Evolutionary conservation across 2,329 filamentous ascomycete species (phyloP).

Genomic region (Huntiella moniliformis): DNA sequence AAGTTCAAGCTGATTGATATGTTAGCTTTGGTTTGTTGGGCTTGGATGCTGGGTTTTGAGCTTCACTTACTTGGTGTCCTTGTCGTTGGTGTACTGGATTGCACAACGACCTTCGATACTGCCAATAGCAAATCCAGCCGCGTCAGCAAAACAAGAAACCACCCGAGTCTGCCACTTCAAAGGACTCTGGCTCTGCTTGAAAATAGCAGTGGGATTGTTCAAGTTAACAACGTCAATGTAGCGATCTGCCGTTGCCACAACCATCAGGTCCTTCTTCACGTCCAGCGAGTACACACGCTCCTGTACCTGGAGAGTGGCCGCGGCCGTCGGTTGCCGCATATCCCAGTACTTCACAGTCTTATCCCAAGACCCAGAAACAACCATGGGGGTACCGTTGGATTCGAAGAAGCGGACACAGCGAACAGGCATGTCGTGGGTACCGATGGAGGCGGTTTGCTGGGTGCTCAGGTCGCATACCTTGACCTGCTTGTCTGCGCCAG

Average conservation of each 20-base stretch:
- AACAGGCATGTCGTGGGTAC: constrained; percentile 70
- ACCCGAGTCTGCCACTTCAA: constrained; percentile 97
- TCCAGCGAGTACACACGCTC: constrained; percentile 86
- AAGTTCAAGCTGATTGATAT: constrained; percentile 56
- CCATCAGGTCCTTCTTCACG: constrained; percentile 69
- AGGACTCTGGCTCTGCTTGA: constrained; percentile 90
- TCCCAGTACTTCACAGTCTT: constrained; percentile 88
- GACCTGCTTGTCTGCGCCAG: constrained; percentile 77
- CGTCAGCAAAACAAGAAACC: constrained; percentile 86
- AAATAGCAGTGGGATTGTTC: constrained; percentile 71
- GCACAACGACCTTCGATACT: constrained; percentile 94
- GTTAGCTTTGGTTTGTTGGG: neutral
- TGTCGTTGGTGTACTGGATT: constrained; percentile 96
- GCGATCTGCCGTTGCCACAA: constrained; percentile 81
- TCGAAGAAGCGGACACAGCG: constrained; percentile 63
- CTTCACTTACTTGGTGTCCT: constrained; percentile 49
- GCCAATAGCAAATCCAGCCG: constrained; percentile 80
- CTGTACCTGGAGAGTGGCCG: constrained; percentile 46
- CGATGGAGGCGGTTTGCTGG: constrained; percentile 51
- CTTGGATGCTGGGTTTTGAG: neutral
- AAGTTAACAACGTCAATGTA: constrained; percentile 94
- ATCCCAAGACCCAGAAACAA: constrained; percentile 86
- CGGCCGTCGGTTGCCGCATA: constrained; percentile 45
- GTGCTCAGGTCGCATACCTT: constrained; percentile 67
- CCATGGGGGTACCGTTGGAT: constrained; percentile 51